Base-by-base conservation (phyloP, 768 basidiomycete genomes). In the Flagelloscypha sp. region DNA sequence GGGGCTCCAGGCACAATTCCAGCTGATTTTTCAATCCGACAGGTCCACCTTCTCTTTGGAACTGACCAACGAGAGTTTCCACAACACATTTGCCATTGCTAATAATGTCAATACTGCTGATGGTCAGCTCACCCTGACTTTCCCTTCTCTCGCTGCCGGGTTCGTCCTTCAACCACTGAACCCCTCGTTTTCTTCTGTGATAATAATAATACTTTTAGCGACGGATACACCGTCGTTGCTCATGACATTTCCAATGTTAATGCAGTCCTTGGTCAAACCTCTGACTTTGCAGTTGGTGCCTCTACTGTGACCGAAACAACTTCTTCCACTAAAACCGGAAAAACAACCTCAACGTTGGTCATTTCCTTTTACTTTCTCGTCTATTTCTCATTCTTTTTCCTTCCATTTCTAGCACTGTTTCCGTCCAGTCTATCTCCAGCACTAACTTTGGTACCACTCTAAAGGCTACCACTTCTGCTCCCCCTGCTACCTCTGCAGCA, bases 391-490 rank as follows among this genome's bases (percentile, higher is more conserved):
- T 46, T 72, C 23, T 40, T 83, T 13, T 62, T 73, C 1, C 55
- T 79, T 12, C 80, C 80, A 4, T 55, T 79, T 79, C 23, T 63
- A 71, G 9, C 49, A 62, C 7, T 58, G 62, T 20, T 55, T 59
- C n/a, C 62, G 63, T 9, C 54, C 62, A 37, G 54, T n/a, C n/a
- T n/a, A n/a, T n/a, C n/a, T n/a, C n/a, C n/a, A n/a, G n/a, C n/a
- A n/a, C n/a, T n/a, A n/a, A n/a, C n/a, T n/a, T n/a, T n/a, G n/a
- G n/a, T n/a, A n/a, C n/a, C n/a, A n/a, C n/a, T n/a, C n/a, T n/a
- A 74, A 36, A 58, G 83, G 19, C 48, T 83, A 30, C 74, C 80
- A 17, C 69, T 79, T 44, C 81, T 82, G 39, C n/a, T n/a, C n/a
- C n/a, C n/a, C n/a, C n/a, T n/a, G n/a, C n/a, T n/a, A n/a, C n/a